phyloP scores from a whole-genome alignment of 2,329 filamentous ascomycete species.

The Chaetomiaceae sp. region DNA sequence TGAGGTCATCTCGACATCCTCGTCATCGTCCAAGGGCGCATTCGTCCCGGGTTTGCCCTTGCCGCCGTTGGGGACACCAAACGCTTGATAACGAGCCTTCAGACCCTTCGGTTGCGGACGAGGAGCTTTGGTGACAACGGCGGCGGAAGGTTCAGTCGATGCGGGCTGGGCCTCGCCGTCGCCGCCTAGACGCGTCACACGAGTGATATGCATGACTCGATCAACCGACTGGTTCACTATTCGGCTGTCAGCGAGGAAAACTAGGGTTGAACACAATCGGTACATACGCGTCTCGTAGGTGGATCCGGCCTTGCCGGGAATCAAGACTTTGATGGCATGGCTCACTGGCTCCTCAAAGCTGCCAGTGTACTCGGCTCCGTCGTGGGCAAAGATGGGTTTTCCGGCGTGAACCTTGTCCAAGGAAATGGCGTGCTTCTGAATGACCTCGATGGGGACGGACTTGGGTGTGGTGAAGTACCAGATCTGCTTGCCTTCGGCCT shows the following conservation, averaged over 20 bases:
- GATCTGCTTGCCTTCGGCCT: conserved; percentile 63
- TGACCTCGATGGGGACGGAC: conserved; percentile 59
- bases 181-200: conserved; percentile 51
- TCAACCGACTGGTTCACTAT: conserved; percentile 44
- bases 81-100: conserved; percentile 60
- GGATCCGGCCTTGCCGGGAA: conserved; percentile 50
- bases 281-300: conserved; percentile 50
- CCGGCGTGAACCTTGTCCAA: conserved; percentile 48
- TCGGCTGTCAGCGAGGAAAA: conserved; percentile 24
- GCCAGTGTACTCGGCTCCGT: conserved; percentile 57
- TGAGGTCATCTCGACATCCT: conserved; percentile 40
- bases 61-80: conserved; percentile 43
- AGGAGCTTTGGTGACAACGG: conserved; percentile 44
- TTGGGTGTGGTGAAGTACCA: conserved; percentile 76
- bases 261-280: background rate
- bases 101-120: conserved; percentile 63
- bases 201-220: conserved; percentile 59
- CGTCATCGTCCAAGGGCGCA: conserved; percentile 39
- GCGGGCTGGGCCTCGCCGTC: conserved; percentile 24
- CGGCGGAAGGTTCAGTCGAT: conserved; percentile 28
- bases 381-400: conserved; percentile 53
- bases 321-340: conserved; percentile 51
- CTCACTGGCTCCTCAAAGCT: conserved; percentile 47
- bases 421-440: conserved; percentile 58
- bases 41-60: conserved; percentile 36